phyloP scores from a whole-genome alignment of 1,284 basidiomycete species.

The Apiotrichum domesticum region DNA sequence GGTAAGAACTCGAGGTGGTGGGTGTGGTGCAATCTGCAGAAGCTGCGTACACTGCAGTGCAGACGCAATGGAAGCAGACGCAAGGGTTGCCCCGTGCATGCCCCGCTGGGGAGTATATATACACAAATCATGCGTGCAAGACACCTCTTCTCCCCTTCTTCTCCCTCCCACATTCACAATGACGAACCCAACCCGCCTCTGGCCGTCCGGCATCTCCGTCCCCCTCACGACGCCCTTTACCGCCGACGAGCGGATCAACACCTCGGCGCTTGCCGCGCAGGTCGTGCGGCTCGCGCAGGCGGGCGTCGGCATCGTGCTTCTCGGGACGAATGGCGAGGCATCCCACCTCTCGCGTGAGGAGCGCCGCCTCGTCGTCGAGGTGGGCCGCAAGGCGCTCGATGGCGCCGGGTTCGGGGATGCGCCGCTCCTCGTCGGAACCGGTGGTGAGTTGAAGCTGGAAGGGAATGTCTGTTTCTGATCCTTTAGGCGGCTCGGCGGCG shows the following conservation, averaged over 20 bases:
- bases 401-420: slow-evolving; percentile 62
- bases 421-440: slow-evolving; percentile 77
- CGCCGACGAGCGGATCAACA: slow-evolving; percentile 42
- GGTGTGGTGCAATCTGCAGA: no score
- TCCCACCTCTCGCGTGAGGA: slow-evolving; percentile 64
- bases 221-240: slow-evolving; percentile 51
- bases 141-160: no score
- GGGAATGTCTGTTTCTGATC: background rate
- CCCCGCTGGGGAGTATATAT: no score
- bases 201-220: slow-evolving; percentile 44
- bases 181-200: slow-evolving; percentile 17
- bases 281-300: slow-evolving; percentile 48
- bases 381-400: slow-evolving; percentile 68
- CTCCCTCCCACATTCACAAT: background rate
- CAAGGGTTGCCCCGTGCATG: no score
- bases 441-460: slow-evolving; percentile 54
- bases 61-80: no score
- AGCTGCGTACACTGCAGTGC: no score
- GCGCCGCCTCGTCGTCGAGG: slow-evolving; percentile 58
- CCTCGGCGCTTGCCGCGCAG: slow-evolving; percentile 45
- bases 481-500: slow-evolving; percentile 55
- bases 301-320: slow-evolving; percentile 48
- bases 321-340: slow-evolving; percentile 50
- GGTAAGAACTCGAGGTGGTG: no score
- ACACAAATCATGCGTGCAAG: no score